phyloP scores from a whole-genome alignment of 2,329 filamentous ascomycete genomes.

The Fusarium oligoseptatum region DNA sequence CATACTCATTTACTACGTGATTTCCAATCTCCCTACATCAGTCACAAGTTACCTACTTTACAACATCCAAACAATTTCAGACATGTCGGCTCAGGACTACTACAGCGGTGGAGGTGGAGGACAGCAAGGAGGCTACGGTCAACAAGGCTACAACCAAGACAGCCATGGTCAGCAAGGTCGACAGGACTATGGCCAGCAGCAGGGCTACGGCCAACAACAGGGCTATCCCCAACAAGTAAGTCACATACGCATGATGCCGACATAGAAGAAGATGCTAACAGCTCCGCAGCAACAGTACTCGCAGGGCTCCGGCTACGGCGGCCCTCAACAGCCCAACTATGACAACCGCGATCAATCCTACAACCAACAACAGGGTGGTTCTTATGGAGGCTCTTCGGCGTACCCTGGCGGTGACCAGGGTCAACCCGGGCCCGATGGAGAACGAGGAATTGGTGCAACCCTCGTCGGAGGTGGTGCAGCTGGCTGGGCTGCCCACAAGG shows the following conservation, averaged over 20 bases:
- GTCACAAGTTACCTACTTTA: not conserved
- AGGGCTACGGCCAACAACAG: slow-evolving; percentile 21
- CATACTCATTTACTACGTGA: not conserved
- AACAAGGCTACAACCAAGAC: slow-evolving; percentile 29
- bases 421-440: slow-evolving; percentile 43
- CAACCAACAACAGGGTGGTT: slow-evolving; percentile 37
- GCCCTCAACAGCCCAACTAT: slow-evolving; percentile 32
- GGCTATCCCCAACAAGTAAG: slow-evolving; percentile 37
- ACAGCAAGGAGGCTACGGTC: slow-evolving; percentile 23
- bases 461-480: slow-evolving; percentile 63
- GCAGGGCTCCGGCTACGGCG: slow-evolving; percentile 31
- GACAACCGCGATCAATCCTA: slow-evolving; percentile 28
- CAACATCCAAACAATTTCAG: not conserved
- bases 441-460: slow-evolving; percentile 66
- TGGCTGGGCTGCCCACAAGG: slow-evolving; percentile 63
- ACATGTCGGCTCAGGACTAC: slow-evolving; percentile 46
- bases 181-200: slow-evolving; percentile 25
- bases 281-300: slow-evolving; percentile 29
- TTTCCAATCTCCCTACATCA: not conserved
- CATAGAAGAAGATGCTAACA: not conserved
- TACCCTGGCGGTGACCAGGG: slow-evolving; percentile 17
- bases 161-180: slow-evolving; percentile 25
- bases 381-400: slow-evolving; percentile 29
- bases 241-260: no score
- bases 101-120: slow-evolving; percentile 34